Evolutionary conservation across 208 protist species (phyloP), one percentile per base, ranked within the genome.

Genomic region (Crithidia sp.): DNA sequence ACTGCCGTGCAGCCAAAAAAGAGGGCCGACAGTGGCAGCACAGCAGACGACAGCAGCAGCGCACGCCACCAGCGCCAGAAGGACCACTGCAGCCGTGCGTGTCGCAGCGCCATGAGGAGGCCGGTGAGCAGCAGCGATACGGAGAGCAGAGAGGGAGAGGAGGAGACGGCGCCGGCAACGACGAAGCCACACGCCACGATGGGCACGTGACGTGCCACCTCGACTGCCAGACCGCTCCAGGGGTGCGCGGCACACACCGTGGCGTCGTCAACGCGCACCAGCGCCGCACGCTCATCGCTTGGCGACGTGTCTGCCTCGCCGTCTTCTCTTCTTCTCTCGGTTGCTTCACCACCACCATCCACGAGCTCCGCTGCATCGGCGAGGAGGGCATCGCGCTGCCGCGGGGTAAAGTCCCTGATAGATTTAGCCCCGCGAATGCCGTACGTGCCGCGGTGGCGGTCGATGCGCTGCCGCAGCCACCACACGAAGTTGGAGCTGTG

Each of bases 61-160:
- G 60, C 28, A 5, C 71, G 37, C 80, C 80, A 85, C 74, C 74
- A 72, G 17, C 45, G 49, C 54, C 61, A 78, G 52, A 77, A 82
- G 40, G 17, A 62, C 65, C 71, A 72, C 45, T 82, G 77, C 64
- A 77, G 37, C 5, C 17, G 53, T 0, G 44, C 37, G 43, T 76
- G 70, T 13, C 47, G 41, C 44, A 67, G 47, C 44, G 57, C 70
- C 52, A 74, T 40, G 36, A 64, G 7, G 9, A 74, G 55, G 9
- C 77, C 71, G 28, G 52, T 68, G 43, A 76, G 14, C 9, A 82
- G 71, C 17, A 74, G 56, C 5, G 50, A n/a, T 17, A 67, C 60
- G 17, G 65, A 28, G 14, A 82, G 39, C 28, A 73, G 49, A 28
- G 61, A 77, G 57, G 71, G 47, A 4, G 70, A 10, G 3, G 47